Evolutionary conservation across 306 rosid genomes (phyloP).

Genomic region (Leucaena leucocephala): DNA sequence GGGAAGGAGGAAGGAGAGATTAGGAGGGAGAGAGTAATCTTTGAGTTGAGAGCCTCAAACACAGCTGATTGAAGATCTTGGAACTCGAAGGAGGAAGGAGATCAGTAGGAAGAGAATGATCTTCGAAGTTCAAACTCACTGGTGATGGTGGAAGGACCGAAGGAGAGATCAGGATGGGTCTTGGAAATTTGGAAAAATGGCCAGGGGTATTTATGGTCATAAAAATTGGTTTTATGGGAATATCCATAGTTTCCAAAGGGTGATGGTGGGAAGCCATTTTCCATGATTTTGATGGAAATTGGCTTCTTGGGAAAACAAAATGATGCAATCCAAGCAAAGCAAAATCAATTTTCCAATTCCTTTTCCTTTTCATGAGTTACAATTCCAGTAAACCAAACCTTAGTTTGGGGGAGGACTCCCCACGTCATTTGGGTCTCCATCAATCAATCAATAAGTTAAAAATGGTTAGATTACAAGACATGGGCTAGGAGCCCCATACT

Average conservation of each 20-base stretch:
- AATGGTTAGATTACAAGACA: not conserved
- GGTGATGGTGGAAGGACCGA: not conserved
- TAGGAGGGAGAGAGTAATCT: not conserved
- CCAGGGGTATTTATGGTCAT: not conserved
- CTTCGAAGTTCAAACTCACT: not conserved
- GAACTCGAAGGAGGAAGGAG: not conserved
- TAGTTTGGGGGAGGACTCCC: not conserved
- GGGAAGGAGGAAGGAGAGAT: not conserved
- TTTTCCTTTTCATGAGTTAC: not conserved
- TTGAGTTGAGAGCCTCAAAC: not conserved
- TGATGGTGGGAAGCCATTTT: not conserved
- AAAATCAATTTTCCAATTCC: not conserved
- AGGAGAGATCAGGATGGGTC: not conserved
- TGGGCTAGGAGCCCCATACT: not conserved
- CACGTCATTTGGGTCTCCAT: not conserved
- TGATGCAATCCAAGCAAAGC: not conserved
- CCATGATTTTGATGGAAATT: not conserved
- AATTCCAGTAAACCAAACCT: not conserved
- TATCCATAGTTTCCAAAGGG: not conserved
- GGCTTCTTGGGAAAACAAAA: not conserved
- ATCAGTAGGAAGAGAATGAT: not conserved
- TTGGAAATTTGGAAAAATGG: not conserved
- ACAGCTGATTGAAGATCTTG: not conserved
- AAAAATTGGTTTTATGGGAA: not conserved
- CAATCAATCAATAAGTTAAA: constrained; percentile 1